A percentile compares a stretch with the other conserved stretches of the same genome.
Evolutionary conservation across 768 basidiomycete species (phyloP).

Genomic region (Phylloporus sp.): DNA sequence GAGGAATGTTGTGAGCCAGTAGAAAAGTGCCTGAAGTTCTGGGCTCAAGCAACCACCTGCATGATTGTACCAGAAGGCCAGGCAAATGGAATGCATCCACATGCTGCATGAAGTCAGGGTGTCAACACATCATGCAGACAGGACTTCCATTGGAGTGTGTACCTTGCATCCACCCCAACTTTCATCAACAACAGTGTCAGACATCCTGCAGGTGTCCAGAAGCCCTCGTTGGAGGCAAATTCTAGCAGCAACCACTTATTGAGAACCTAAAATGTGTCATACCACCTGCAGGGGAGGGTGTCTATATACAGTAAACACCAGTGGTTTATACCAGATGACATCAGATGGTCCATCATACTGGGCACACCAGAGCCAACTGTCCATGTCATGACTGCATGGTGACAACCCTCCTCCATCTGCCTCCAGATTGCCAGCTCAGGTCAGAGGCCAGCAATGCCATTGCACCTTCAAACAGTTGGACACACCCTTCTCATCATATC

Average conservation of each 20-base stretch:
- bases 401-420: background rate
- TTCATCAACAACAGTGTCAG: background rate
- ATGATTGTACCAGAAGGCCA: background rate
- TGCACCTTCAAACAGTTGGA: conserved; percentile 78
- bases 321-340: no score
- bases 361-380: no score
- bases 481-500: conserved; percentile 92
- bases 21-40: background rate
- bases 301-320: no score
- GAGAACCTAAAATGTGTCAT: no score
- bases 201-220: background rate
- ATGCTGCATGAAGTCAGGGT: background rate
- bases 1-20: background rate
- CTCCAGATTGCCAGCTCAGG: no score
- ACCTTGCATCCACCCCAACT: background rate
- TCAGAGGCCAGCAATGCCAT: no score
- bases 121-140: background rate
- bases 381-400: no score
- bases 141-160: background rate
- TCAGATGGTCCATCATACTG: no score
- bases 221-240: background rate
- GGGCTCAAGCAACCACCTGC: background rate
- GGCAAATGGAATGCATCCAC: background rate
- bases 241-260: background rate
- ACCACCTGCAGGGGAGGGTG: no score